Base-by-base conservation (phyloP, 495 filamentous ascomycete species). In the Recurvomyces mirabilis region DNA sequence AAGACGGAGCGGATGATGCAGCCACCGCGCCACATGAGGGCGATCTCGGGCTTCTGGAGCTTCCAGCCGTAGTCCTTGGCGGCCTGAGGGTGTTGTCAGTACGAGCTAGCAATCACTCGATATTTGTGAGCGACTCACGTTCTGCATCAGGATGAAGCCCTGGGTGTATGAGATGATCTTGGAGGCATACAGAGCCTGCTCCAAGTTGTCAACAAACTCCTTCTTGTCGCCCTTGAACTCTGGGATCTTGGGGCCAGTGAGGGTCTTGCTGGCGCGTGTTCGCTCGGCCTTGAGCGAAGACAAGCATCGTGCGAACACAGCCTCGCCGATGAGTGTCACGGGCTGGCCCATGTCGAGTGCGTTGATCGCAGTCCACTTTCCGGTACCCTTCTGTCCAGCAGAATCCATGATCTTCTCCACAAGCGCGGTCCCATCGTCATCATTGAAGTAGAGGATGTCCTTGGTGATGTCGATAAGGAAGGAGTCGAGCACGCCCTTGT, bases 1-100 rank as follows among this genome's bases (percentile, higher is more conserved):
- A 98, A 98, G 62, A 98, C 91, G 51, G 93, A 96, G 67, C 91
- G 91, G 70, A 98, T 98, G 63, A 98, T 98, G 79, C 91, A 98
- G 47, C 91, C 91, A 68, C 91, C 91, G 65, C 91, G 86, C 91
- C 91, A 98, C 91, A 98, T 98, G 62, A 98, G 79, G 51, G 91
- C 91, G 61, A 98, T 98, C 50, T 93, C 94, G 45, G 91, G 91
- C 79, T 95, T 98, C 79, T 98, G 95, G 43, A 98, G 79, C 78
- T 96, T 95, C 91, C 91, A 98, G 46, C 62, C 57, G 72, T 93
- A 98, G 63, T 94, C 83, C 66, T 84, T 89, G 63, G 88, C 91
- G 55, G 91, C 89, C 87, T 83, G 36, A n/a, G 25, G 26, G n/a
- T 30, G 23, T 20, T 24, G 34, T 33, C 18, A 21, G 38, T 12